Percentiles rank a stretch among this genome's conserved stretches.
Evolutionary conservation across 495 filamentous ascomycete species (phyloP).

Genomic region (Penicillium waksmanii): DNA sequence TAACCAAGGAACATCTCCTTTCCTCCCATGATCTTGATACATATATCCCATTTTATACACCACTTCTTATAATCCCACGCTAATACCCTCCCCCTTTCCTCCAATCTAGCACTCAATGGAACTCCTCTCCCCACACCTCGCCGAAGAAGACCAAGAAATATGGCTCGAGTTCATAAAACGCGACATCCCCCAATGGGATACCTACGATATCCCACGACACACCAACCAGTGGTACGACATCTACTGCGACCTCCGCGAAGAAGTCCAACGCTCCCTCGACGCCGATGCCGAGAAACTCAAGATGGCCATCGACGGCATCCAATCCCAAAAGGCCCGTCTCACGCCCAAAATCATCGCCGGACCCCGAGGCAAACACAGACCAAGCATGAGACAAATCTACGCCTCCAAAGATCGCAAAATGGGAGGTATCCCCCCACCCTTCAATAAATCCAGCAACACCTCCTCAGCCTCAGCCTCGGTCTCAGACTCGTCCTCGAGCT

Average conservation of each 20-base stretch:
- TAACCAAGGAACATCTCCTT: background rate
- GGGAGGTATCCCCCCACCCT: slow-evolving; percentile 28
- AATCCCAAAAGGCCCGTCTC: slow-evolving; percentile 50
- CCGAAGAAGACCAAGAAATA: slow-evolving; percentile 60
- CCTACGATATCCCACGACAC: slow-evolving; percentile 58
- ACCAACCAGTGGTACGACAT: slow-evolving; percentile 65
- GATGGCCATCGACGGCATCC: slow-evolving; percentile 52
- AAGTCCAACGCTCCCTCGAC: slow-evolving; percentile 49
- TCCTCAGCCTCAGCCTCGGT: no score
- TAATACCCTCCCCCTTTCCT: background rate
- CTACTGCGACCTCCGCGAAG: slow-evolving; percentile 55
- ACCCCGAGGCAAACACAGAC: slow-evolving; percentile 24
- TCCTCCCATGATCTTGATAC: slow-evolving; percentile 7
- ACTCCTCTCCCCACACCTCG: slow-evolving; percentile 66
- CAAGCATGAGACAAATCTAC: slow-evolving; percentile 31
- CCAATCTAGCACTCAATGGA: slow-evolving; percentile 58
- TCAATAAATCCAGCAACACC: background rate
- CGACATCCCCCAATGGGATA: slow-evolving; percentile 65
- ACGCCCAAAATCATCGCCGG: slow-evolving; percentile 49
- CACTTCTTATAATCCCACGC: no score
- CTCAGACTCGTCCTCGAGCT: background rate
- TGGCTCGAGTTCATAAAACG: slow-evolving; percentile 71
- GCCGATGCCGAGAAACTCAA: slow-evolving; percentile 53
- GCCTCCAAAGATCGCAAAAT: slow-evolving; percentile 32
- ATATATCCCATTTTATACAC: slow-evolving; percentile 3